Conservation (phyloP, 192 early-diverging fungal species). For the Linnemannia elongata region DNA sequence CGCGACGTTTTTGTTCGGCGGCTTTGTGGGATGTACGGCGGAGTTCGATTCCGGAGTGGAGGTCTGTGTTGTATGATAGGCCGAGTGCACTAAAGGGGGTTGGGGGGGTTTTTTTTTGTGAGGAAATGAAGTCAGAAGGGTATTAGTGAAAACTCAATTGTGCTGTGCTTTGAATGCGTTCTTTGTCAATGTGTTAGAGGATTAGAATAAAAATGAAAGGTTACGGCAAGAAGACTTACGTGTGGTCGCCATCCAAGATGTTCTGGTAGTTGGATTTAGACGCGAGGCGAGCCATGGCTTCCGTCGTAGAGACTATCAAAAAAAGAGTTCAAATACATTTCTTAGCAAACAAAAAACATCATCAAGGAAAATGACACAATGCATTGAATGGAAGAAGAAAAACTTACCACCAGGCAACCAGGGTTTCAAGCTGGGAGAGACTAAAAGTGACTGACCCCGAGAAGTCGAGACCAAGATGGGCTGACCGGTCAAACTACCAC, state of each 20-base stretch:
- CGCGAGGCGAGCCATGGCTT: conserved; percentile 60
- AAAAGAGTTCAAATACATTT: not conserved
- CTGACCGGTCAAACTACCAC: conserved; percentile 44
- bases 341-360: not conserved
- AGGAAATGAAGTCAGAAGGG: not conserved
- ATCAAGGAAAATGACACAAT: not conserved
- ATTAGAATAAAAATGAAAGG: too few relatives aligned
- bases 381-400: too few relatives aligned
- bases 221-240: conserved; percentile 58
- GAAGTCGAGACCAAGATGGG: conserved; percentile 1
- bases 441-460: not conserved
- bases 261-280: conserved; percentile 86
- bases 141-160: not conserved
- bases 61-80: conserved; percentile 79
- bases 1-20: conserved; percentile 96
- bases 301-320: conserved; percentile 39
- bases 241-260: conserved; percentile 88
- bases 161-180: too few relatives aligned
- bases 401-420: conserved; percentile 50
- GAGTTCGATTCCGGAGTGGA: conserved; percentile 83
- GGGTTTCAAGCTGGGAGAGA: conserved; percentile 64
- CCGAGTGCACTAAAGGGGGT: conserved; percentile 66
- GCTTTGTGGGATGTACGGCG: conserved; percentile 94
- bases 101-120: not conserved
- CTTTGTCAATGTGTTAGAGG: too few relatives aligned